A percentile compares a stretch with the other conserved stretches of the same genome.
These are phyloP conservation scores for Sherardia arvensis DNA, from an alignment of 257 asterid species.

Conservation along the genomic window DNA sequence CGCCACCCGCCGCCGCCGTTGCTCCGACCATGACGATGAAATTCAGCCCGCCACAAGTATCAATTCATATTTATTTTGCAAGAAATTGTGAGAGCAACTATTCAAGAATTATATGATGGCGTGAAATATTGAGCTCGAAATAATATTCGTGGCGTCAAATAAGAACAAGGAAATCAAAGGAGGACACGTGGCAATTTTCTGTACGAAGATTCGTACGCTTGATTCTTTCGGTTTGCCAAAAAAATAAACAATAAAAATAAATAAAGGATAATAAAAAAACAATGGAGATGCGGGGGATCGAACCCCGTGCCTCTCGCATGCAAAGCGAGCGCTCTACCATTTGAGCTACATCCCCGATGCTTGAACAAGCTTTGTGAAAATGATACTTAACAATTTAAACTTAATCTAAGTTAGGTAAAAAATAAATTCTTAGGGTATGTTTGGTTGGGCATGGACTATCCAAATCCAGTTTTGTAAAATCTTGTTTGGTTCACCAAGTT, in stretches of 20 bases:
- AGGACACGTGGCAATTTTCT: constrained; percentile 10
- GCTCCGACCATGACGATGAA: constrained; percentile 18
- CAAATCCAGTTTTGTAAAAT: no score
- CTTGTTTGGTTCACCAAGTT: no score
- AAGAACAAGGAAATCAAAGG: constrained; percentile 30
- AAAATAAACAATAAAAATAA: neutral
- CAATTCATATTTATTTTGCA: neutral
- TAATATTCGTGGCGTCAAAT: constrained; percentile 32
- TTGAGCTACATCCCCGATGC: constrained; percentile 90
- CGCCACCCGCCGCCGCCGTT: constrained; percentile 26
- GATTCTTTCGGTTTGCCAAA: neutral
- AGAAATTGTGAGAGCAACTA: neutral
- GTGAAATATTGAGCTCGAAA: neutral
- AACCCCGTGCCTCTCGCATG: constrained; percentile 99
- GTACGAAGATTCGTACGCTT: neutral
- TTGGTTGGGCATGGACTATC: no score
- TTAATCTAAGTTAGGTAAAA: no score
- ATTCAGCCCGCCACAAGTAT: constrained; percentile 16
- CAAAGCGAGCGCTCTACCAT: constrained; percentile 99
- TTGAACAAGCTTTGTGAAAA: no score
- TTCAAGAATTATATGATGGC: neutral
- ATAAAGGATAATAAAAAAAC: no score
- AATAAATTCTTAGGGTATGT: no score
- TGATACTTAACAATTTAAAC: no score
- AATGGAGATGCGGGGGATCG: constrained; percentile 37